Evolutionary conservation across 805 yeast genomes (phyloP).

Genomic region (Wickerhamiella nectarea): DNA sequence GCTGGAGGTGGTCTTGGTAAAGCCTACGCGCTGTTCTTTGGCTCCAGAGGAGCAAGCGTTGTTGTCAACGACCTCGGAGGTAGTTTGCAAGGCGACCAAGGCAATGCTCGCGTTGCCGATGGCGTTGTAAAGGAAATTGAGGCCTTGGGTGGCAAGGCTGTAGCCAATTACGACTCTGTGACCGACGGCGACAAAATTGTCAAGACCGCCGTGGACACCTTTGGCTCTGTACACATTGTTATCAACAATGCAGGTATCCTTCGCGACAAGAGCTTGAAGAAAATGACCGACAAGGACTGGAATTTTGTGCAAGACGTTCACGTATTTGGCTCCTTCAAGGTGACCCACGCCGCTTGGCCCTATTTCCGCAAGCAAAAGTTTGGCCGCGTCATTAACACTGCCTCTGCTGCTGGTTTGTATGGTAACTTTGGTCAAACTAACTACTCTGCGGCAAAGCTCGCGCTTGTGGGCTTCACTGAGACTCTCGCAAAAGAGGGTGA

Average conservation of each 20-base stretch:
- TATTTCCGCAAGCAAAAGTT: constrained; percentile 67
- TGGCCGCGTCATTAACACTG: constrained; percentile 86
- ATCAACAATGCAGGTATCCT: constrained; percentile 93
- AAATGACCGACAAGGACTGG: constrained; percentile 73
- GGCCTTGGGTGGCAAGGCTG: constrained; percentile 68
- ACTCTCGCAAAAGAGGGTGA: constrained; percentile 91
- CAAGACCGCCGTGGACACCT: constrained; percentile 70
- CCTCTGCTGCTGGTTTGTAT: constrained; percentile 92
- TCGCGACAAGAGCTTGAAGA: constrained; percentile 75
- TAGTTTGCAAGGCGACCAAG: constrained; percentile 58
- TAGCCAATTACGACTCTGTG: constrained; percentile 87
- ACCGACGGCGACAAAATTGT: constrained; percentile 73
- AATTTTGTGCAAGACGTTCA: constrained; percentile 73
- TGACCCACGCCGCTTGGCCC: constrained; percentile 87
- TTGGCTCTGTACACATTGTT: constrained; percentile 78
- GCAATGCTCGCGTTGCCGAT: constrained; percentile 59
- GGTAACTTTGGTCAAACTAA: constrained; percentile 97
- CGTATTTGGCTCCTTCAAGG: constrained; percentile 74
- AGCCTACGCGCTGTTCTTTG: constrained; percentile 75
- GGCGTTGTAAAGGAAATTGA: constrained; percentile 75
- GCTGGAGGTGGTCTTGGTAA: constrained; percentile 96
- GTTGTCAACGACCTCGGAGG: constrained; percentile 94
- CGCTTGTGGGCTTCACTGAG: constrained; percentile 80
- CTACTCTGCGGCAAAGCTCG: constrained; percentile 87
- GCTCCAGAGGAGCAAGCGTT: constrained; percentile 83